Evolutionary conservation across 2,329 filamentous ascomycete species (phyloP).

Genomic region (Diplodia mutila): DNA sequence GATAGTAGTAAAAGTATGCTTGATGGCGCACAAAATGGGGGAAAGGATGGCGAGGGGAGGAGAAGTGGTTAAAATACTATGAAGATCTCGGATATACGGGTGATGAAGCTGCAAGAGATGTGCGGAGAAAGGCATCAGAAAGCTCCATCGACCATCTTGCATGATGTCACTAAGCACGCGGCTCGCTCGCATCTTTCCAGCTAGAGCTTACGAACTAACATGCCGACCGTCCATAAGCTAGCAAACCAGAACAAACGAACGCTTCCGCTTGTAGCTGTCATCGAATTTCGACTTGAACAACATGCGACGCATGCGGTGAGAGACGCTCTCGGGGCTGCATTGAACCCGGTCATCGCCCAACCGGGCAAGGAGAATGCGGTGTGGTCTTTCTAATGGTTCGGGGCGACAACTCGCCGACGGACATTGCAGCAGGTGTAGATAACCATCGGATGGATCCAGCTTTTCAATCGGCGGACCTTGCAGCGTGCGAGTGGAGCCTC

Average conservation of each 20-base stretch:
- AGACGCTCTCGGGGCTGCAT: neutral
- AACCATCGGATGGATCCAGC: neutral
- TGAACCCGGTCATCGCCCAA: neutral
- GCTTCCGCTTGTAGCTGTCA: neutral
- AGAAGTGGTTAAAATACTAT: neutral
- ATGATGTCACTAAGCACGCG: conserved; percentile 9
- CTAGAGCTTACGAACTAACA: neutral
- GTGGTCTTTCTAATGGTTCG: neutral
- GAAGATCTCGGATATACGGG: neutral
- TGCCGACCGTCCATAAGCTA: neutral
- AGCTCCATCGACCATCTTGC: neutral
- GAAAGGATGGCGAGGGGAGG: neutral
- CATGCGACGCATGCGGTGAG: neutral
- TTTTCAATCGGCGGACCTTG: neutral
- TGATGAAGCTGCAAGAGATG: neutral
- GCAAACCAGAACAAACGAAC: neutral
- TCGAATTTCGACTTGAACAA: neutral
- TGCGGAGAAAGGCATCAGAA: conserved; percentile 2
- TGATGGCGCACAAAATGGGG: neutral
- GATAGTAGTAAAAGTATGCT: neutral
- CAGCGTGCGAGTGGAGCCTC: neutral
- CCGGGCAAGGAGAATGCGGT: neutral
- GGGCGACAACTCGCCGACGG: neutral
- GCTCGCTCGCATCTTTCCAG: neutral
- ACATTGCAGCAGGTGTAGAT: neutral